These are phyloP conservation scores for Linnemannia hyalina DNA, from an alignment of 192 early-diverging fungal genomes.

Conservation along the genomic window DNA sequence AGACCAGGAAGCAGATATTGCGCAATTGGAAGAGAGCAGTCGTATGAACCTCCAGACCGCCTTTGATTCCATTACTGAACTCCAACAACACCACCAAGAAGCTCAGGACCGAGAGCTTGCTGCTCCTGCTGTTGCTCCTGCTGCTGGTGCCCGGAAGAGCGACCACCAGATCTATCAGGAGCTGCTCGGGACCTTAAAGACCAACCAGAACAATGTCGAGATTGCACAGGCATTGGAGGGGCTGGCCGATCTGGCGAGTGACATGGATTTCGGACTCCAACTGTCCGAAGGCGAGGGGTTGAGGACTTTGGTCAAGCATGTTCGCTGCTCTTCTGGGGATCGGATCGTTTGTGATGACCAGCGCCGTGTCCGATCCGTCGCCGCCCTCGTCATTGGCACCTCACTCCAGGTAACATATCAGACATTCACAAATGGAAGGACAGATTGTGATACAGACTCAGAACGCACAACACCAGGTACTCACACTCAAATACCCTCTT, in stretches of 20 bases:
- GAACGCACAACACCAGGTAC: neutral
- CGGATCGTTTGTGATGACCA: conserved; percentile 16
- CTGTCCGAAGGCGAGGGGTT: conserved; percentile 57
- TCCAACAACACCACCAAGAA: conserved; percentile 16
- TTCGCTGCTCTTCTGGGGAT: conserved; percentile 36
- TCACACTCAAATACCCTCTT: neutral
- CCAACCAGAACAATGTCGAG: conserved; percentile 12
- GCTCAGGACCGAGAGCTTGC: conserved; percentile 14
- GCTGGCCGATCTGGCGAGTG: conserved; percentile 67
- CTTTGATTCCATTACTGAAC: conserved; percentile 46
- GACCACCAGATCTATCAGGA: conserved; percentile 54
- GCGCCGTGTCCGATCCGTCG: conserved; percentile 49
- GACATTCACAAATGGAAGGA: neutral
- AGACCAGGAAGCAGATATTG: conserved; percentile 12
- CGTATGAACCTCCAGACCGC: conserved; percentile 39
- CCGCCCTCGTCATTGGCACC: conserved; percentile 65
- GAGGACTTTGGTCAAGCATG: conserved; percentile 45
- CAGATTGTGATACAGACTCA: neutral
- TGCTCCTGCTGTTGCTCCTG: neutral
- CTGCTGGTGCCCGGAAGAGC: conserved; percentile 10
- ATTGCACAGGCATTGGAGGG: conserved; percentile 60
- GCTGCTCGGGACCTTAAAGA: conserved; percentile 39
- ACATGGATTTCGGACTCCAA: conserved; percentile 67
- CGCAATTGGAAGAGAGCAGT: conserved; percentile 22
- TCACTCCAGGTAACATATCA: conserved; percentile 63